These are phyloP conservation scores for Populus alba DNA, from an alignment of 345 rosid genomes.

Conservation along the genomic window DNA sequence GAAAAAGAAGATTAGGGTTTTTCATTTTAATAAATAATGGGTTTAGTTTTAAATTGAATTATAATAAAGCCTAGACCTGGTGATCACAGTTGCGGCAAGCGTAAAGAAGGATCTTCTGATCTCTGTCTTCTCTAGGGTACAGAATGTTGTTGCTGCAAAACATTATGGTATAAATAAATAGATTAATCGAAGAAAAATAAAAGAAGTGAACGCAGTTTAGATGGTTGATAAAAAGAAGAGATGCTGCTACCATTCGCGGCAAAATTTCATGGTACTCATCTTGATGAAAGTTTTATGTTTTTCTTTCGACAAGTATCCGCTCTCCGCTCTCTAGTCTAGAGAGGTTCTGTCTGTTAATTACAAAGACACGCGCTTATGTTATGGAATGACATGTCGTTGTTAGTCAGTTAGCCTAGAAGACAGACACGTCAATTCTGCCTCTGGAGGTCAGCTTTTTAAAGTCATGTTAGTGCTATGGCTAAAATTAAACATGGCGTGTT, in stretches of 20 bases:
- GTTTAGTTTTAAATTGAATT: neutral
- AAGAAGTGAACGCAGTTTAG: neutral
- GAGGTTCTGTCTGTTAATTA: no score
- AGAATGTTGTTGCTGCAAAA: slow-evolving; percentile 69
- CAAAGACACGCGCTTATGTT: no score
- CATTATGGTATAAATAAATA: neutral
- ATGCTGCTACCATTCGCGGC: slow-evolving; percentile 67
- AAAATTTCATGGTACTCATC: slow-evolving; percentile 89
- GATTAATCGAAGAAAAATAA: neutral
- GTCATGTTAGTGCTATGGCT: no score
- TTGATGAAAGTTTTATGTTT: slow-evolving; percentile 1
- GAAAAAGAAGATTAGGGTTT: neutral
- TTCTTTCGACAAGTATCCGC: neutral
- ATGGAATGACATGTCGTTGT: neutral
- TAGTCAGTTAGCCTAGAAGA: neutral
- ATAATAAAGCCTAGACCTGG: neutral
- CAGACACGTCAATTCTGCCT: neutral
- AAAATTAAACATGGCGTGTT: no score
- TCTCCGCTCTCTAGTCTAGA: no score
- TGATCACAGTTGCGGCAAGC: slow-evolving; percentile 90
- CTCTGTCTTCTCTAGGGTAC: slow-evolving; percentile 67
- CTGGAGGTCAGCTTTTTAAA: no score
- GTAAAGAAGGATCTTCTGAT: slow-evolving; percentile 56
- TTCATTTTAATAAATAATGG: neutral
- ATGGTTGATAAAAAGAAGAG: neutral